phyloP scores from a whole-genome alignment of 805 yeast genomes.

The Hemisphaericaspora nanyangensis region DNA sequence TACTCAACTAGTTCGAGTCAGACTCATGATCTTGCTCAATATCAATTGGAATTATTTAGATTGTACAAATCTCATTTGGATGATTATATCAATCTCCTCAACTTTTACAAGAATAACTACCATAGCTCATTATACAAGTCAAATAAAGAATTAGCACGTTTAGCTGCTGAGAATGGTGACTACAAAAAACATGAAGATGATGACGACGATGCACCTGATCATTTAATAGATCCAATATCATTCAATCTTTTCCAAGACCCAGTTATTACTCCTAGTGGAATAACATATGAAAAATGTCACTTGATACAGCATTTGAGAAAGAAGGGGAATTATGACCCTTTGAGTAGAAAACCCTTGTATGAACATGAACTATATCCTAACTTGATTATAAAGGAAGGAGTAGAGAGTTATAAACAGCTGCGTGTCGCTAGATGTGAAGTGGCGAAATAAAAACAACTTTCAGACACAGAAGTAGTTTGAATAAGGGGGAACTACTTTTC shows the following conservation, averaged over 20 bases:
- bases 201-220: slow-evolving; percentile 35
- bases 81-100: slow-evolving; percentile 19
- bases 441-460: too few species aligned
- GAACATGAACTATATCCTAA: slow-evolving; percentile 38
- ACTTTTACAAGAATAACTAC: slow-evolving; percentile 20
- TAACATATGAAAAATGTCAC: slow-evolving; percentile 40
- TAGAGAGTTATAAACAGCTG: slow-evolving; percentile 22
- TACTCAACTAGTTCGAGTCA: slow-evolving; percentile 11
- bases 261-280: slow-evolving; percentile 42
- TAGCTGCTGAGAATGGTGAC: not conserved
- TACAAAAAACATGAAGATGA: slow-evolving; percentile 24
- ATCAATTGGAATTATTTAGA: slow-evolving; percentile 14
- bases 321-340: slow-evolving; percentile 35
- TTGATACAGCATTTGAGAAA: slow-evolving; percentile 30
- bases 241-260: slow-evolving; percentile 39
- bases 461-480: too few species aligned
- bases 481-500: too few species aligned
- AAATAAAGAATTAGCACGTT: slow-evolving; percentile 4
- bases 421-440: too few species aligned
- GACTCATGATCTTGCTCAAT: slow-evolving; percentile 9
- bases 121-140: slow-evolving; percentile 20
- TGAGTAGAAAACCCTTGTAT: slow-evolving; percentile 32
- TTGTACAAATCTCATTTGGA: slow-evolving; percentile 15
- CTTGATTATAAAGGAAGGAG: slow-evolving; percentile 36
- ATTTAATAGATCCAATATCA: slow-evolving; percentile 39